Base-by-base conservation (phyloP, 2,329 filamentous ascomycete species). In the Ophiostoma tasmaniense region DNA sequence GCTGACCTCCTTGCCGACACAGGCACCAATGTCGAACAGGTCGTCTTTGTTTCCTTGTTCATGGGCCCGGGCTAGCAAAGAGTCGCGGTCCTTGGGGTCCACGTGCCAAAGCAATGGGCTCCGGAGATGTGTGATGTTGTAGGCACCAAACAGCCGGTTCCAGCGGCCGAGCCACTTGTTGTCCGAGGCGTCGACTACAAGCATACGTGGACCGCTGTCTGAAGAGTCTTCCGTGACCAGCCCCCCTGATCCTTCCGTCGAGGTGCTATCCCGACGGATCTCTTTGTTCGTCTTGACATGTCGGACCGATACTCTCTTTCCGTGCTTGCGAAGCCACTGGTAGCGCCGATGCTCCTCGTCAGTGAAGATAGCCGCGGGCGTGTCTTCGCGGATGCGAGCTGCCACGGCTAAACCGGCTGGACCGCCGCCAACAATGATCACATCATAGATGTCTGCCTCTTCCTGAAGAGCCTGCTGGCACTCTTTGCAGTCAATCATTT, bases 81-180 rank as follows among this genome's bases (percentile, higher is more conserved):
- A 88, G 78, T 94, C 91, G 1, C 90, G 82, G 76, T 94, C 90
- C 0, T 85, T 81, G 0, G 91, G 91, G 74, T 94, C 90, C 17
- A 91, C 82, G 75, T 95, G 91, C 80, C 92, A 94, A 74, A 93
- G 90, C 89, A 94, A 90, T 0, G 90, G 91, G 73, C 90, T 93
- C 20, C 91, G 83, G 52, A 95, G 79, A 73, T 93, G 86, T 1
- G 84, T 82, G 64, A 94, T 94, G 66, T 88, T 84, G 62, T 92
- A 86, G 2, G 84, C 85, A 39, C 82, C 80, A 77, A 94, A 94
- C 3, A 90, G 82, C 17, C 82, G 80, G 62, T 90, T 86, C 91
- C 91, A 94, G 55, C 86, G 82, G 11, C 83, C 78, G 81, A 94
- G 86, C 90, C 90, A 94, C 62, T 80, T 74, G 65, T 83, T 78